Conservation (phyloP, 2,329 filamentous ascomycete species). For the Aspergillus tamarii region DNA sequence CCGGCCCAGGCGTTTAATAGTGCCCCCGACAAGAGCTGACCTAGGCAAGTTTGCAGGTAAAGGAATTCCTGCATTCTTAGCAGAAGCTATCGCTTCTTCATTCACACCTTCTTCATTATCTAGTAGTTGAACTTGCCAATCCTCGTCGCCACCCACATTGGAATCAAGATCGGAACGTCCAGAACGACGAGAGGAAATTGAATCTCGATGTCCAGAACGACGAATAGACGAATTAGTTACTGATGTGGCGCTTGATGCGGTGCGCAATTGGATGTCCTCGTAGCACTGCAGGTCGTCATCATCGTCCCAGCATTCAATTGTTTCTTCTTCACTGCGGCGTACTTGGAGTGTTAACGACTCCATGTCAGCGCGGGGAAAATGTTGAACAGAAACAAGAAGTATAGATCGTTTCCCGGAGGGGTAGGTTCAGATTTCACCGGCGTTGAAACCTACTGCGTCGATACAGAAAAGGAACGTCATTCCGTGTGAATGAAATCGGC, state of each 20-base stretch:
- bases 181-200: slow-evolving; percentile 79
- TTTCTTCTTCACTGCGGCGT: slow-evolving; percentile 37
- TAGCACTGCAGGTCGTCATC: slow-evolving; percentile 52
- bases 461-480: slow-evolving; percentile 22
- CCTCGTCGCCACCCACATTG: slow-evolving; percentile 73
- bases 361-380: slow-evolving; percentile 31
- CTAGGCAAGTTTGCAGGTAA: slow-evolving; percentile 83
- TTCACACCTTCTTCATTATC: slow-evolving; percentile 85
- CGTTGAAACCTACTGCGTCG: slow-evolving; percentile 20
- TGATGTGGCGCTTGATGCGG: slow-evolving; percentile 50
- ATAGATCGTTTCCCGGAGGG: slow-evolving; percentile 13
- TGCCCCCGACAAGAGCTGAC: slow-evolving; percentile 87
- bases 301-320: slow-evolving; percentile 55
- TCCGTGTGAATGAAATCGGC: neutral
- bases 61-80: slow-evolving; percentile 87
- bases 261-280: slow-evolving; percentile 50
- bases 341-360: slow-evolving; percentile 39
- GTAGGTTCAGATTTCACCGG: slow-evolving; percentile 26
- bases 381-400: neutral
- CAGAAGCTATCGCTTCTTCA: slow-evolving; percentile 81
- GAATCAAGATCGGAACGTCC: slow-evolving; percentile 82
- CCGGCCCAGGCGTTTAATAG: slow-evolving; percentile 85
- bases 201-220: slow-evolving; percentile 64
- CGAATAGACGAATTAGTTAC: slow-evolving; percentile 47
- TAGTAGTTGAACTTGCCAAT: slow-evolving; percentile 83